A percentile compares a stretch with the other conserved stretches of the same genome.
Evolutionary conservation across 768 basidiomycete species (phyloP).

Genomic region (Termitomyces sp.): DNA sequence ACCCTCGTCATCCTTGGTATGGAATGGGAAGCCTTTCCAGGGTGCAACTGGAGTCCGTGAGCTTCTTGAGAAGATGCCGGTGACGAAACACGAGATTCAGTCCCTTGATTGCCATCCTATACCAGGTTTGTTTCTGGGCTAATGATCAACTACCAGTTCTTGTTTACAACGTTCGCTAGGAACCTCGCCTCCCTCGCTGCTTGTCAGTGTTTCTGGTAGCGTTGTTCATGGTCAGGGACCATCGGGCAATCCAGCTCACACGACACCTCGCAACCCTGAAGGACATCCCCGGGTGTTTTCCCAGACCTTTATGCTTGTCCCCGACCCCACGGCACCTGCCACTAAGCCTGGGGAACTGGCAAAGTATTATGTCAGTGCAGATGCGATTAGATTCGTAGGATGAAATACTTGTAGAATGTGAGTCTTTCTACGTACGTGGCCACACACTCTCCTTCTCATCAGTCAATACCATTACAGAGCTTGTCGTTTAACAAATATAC

Average conservation of each 20-base stretch:
- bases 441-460: no score
- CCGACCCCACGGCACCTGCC: slow-evolving; percentile 61
- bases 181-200: slow-evolving; percentile 70
- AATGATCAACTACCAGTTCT: not conserved
- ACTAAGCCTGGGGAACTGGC: slow-evolving; percentile 68
- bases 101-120: slow-evolving; percentile 90
- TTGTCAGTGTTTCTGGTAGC: slow-evolving; percentile 76
- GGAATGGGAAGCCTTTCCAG: slow-evolving; percentile 81
- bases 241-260: slow-evolving; percentile 49
- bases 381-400: slow-evolving; percentile 80
- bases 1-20: slow-evolving; percentile 66
- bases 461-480: not conserved
- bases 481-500: not conserved
- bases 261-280: slow-evolving; percentile 51
- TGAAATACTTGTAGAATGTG: slow-evolving; percentile 11
- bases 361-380: slow-evolving; percentile 78
- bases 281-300: slow-evolving; percentile 82
- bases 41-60: slow-evolving; percentile 65
- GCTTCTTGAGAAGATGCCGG: slow-evolving; percentile 68
- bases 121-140: slow-evolving; percentile 46
- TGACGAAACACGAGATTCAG: slow-evolving; percentile 79
- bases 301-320: slow-evolving; percentile 82
- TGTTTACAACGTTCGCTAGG: slow-evolving; percentile 34
- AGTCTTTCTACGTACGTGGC: slow-evolving; percentile 1
- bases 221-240: slow-evolving; percentile 67